Conservation (phyloP, 1,284 basidiomycete genomes). For the Pisolithus thermaeus region DNA sequence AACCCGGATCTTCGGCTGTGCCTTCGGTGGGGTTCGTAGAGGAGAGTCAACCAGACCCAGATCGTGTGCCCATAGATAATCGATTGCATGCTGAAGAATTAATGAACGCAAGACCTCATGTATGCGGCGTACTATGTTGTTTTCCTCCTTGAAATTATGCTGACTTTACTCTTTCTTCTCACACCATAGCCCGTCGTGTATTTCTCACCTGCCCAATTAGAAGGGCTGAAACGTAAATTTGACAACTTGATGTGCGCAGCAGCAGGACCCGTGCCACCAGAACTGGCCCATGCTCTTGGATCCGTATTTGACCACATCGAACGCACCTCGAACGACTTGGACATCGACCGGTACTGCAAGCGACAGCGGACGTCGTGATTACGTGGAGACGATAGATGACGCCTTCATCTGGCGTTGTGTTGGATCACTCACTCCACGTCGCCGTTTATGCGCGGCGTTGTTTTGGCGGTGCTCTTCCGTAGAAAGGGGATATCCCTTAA, state of each 20-base stretch:
- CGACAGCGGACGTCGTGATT: conserved; percentile 23
- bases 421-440: too few relatives aligned
- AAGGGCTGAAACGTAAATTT: conserved; percentile 26
- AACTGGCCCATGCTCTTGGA: conserved; percentile 26
- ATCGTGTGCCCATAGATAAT: conserved; percentile 8
- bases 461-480: too few relatives aligned
- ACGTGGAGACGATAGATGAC: background rate
- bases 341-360: conserved; percentile 19
- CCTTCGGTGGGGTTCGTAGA: conserved; percentile 6
- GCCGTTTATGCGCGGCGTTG: too few relatives aligned
- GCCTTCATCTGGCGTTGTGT: background rate
- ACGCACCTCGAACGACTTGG: conserved; percentile 22
- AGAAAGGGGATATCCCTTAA: too few relatives aligned
- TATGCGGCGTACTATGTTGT: conserved; percentile 4
- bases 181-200: conserved; percentile 19
- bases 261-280: conserved; percentile 25
- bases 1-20: conserved; percentile 11
- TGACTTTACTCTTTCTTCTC: too few relatives aligned
- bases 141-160: background rate
- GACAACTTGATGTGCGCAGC: conserved; percentile 28
- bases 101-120: conserved; percentile 13
- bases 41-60: conserved; percentile 15
- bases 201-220: conserved; percentile 27
- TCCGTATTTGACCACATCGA: conserved; percentile 31
- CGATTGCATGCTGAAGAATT: conserved; percentile 15